Conservation (phyloP, 352 stramenopile species). For the Phytophthora macrochlamydospora region DNA sequence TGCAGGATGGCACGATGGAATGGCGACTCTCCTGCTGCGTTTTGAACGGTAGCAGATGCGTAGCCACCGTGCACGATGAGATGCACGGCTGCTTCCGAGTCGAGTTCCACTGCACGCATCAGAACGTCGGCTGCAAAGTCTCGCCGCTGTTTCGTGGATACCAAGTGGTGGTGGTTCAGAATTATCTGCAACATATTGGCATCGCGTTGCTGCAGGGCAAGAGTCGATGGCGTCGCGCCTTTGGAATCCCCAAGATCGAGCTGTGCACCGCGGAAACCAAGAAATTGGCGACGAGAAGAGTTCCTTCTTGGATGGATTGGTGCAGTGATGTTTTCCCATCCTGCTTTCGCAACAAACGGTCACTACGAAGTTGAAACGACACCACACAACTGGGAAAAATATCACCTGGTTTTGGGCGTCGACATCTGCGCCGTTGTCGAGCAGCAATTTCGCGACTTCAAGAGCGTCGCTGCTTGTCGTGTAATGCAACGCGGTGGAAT, state of each 20-base stretch:
- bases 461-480: conserved; percentile 18
- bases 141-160: conserved; percentile 16
- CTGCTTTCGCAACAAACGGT: conserved; percentile 4
- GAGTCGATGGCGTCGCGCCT: conserved; percentile 13
- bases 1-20: conserved; percentile 24
- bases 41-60: conserved; percentile 3
- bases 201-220: conserved; percentile 6
- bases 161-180: conserved; percentile 30
- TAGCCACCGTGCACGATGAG: conserved; percentile 29
- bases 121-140: conserved; percentile 17
- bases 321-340: conserved; percentile 28
- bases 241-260: conserved; percentile 17
- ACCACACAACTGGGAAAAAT: background rate
- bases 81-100: conserved; percentile 11
- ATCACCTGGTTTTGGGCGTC: conserved; percentile 22
- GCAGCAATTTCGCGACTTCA: conserved; percentile 18
- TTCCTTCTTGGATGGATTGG: conserved; percentile 23
- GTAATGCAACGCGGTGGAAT: conserved; percentile 20
- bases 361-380: background rate
- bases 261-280: conserved; percentile 18
- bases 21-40: conserved; percentile 13
- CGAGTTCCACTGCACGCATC: conserved; percentile 12
- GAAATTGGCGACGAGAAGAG: conserved; percentile 18
- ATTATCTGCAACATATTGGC: conserved; percentile 28
- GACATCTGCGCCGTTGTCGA: conserved; percentile 8